Evolutionary conservation across 495 filamentous ascomycete species (phyloP).

Genomic region (Recurvomyces mirabilis): DNA sequence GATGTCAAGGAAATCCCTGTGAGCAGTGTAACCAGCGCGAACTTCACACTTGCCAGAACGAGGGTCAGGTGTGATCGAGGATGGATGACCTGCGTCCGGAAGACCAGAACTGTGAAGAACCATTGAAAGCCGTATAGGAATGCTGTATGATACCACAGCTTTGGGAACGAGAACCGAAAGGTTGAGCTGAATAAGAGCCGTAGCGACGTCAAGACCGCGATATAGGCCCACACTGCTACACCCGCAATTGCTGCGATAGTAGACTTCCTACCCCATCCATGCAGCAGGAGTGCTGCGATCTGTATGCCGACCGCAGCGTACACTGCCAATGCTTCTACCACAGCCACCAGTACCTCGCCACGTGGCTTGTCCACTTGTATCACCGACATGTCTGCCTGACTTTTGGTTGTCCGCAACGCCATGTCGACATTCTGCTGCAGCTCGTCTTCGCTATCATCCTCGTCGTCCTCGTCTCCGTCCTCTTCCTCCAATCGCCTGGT

Average conservation of each 20-base stretch:
- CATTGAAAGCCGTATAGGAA: conserved; percentile 76
- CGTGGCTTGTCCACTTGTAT: conserved; percentile 67
- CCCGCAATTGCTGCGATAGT: conserved; percentile 51
- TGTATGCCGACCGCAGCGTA: conserved; percentile 59
- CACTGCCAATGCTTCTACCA: conserved; percentile 64
- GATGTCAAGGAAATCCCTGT: conserved; percentile 65
- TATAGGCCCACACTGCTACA: conserved; percentile 67
- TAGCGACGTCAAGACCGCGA: conserved; percentile 59
- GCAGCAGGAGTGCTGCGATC: conserved; percentile 45
- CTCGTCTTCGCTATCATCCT: conserved; percentile 45
- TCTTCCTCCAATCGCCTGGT: conserved; percentile 10
- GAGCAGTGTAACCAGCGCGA: conserved; percentile 61
- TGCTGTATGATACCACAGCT: conserved; percentile 88
- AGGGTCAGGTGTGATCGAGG: conserved; percentile 51
- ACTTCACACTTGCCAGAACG: conserved; percentile 55
- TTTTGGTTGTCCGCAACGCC: conserved; percentile 52
- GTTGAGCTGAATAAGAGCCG: conserved; percentile 62
- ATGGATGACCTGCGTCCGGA: conserved; percentile 79
- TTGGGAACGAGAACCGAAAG: conserved; percentile 50
- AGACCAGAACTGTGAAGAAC: conserved; percentile 60
- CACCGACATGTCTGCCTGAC: conserved; percentile 47
- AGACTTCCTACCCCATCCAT: conserved; percentile 45
- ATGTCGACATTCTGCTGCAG: conserved; percentile 32
- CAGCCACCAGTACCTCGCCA: conserved; percentile 55
- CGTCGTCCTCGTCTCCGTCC: conserved; percentile 37